Percentiles rank a stretch among this genome's conserved stretches.
phyloP scores from a whole-genome alignment of 257 asterid species.

The Ophiorrhiza pumila region DNA sequence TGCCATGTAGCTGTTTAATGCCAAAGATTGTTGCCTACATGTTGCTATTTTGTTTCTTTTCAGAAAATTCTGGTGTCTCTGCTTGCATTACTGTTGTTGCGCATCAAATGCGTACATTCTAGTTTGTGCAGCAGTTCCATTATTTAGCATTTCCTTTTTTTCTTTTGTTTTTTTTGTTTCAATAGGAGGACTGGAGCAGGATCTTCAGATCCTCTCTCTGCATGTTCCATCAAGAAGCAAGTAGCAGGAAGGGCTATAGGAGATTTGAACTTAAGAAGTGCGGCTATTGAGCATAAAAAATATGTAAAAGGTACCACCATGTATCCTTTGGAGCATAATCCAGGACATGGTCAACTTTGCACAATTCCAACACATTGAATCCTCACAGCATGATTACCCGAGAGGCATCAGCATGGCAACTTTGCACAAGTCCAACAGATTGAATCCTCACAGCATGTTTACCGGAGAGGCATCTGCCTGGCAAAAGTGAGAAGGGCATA shows the following conservation, averaged over 20 bases:
- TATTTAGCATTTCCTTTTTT: neutral
- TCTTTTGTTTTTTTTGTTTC: constrained; percentile 1
- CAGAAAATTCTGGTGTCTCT: neutral
- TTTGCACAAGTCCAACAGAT: constrained; percentile 61
- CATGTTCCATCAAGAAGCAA: constrained; percentile 66
- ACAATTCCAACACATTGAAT: constrained; percentile 43
- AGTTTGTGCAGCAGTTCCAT: neutral
- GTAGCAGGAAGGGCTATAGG: constrained; percentile 27
- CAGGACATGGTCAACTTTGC: constrained; percentile 82
- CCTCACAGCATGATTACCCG: neutral
- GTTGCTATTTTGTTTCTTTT: neutral
- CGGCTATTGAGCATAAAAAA: constrained; percentile 54
- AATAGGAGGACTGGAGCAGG: constrained; percentile 81
- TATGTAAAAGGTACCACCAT: constrained; percentile 60
- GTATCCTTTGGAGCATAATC: constrained; percentile 85
- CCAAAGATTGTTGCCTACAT: neutral
- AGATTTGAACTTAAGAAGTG: constrained; percentile 33
- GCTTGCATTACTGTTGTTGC: neutral
- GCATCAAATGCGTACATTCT: neutral
- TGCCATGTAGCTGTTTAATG: neutral
- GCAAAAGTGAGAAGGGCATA: neutral
- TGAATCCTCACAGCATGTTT: neutral
- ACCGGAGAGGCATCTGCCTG: neutral
- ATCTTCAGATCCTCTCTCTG: constrained; percentile 58
- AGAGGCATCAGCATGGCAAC: constrained; percentile 14